These are phyloP conservation scores for Phytophthora colocasiae DNA, from an alignment of 352 stramenopile genomes.

Conservation along the genomic window DNA sequence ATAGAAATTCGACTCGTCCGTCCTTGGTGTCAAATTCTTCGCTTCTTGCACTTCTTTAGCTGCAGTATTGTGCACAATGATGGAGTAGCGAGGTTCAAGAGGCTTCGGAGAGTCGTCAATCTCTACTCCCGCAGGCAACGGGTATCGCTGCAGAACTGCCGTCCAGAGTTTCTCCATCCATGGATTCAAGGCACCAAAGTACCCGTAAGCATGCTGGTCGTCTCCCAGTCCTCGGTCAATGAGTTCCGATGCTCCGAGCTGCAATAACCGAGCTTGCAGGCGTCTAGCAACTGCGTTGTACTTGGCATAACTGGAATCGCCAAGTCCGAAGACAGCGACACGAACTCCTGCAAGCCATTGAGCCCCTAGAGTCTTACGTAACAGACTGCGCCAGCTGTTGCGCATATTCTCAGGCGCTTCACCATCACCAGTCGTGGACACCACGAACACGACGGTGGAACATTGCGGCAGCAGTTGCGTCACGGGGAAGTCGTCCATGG, in stretches of 20 bases:
- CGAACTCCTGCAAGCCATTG: slow-evolving; percentile 75
- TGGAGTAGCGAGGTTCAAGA: slow-evolving; percentile 55
- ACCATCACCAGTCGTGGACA: slow-evolving; percentile 92
- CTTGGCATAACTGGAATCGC: slow-evolving; percentile 93
- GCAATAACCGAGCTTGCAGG: slow-evolving; percentile 84
- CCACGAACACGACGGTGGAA: slow-evolving; percentile 87
- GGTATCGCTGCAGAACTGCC: slow-evolving; percentile 54
- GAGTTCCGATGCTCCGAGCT: slow-evolving; percentile 85
- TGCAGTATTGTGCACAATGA: slow-evolving; percentile 37
- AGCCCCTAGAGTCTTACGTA: slow-evolving; percentile 81
- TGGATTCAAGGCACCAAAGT: slow-evolving; percentile 85
- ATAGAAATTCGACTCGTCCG: slow-evolving; percentile 64
- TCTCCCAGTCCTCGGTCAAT: slow-evolving; percentile 84
- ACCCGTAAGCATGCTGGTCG: slow-evolving; percentile 89
- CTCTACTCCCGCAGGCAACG: slow-evolving; percentile 56
- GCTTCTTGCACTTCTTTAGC: slow-evolving; percentile 24
- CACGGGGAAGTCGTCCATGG: slow-evolving; percentile 81
- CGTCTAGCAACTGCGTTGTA: slow-evolving; percentile 92
- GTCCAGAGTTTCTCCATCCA: slow-evolving; percentile 84
- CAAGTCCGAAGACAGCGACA: slow-evolving; percentile 92
- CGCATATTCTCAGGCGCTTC: slow-evolving; percentile 93
- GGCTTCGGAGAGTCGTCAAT: slow-evolving; percentile 74
- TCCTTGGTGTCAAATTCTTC: slow-evolving; percentile 31
- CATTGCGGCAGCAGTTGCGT: slow-evolving; percentile 56
- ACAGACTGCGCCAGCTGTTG: slow-evolving; percentile 80